These are phyloP conservation scores for Monosporascus ibericus DNA, from an alignment of 2,329 filamentous ascomycete genomes.

Conservation along the genomic window DNA sequence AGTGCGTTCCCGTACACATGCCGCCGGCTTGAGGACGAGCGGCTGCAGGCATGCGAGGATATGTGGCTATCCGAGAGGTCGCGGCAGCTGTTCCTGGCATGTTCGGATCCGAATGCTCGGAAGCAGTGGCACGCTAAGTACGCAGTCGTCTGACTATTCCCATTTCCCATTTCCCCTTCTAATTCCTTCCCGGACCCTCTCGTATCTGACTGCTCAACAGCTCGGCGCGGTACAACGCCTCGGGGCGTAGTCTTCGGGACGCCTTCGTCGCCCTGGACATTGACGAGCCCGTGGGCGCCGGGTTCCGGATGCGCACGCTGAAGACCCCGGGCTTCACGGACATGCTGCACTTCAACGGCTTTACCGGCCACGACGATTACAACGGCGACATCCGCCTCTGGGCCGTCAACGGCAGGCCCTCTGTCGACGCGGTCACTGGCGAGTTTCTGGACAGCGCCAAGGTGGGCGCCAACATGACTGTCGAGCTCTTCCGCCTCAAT, in stretches of 20 bases:
- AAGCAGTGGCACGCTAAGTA: constrained; percentile 22
- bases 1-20: constrained; percentile 24
- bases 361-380: constrained; percentile 22
- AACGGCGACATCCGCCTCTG: constrained; percentile 15
- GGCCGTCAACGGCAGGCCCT: constrained; percentile 20
- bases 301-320: constrained; percentile 18
- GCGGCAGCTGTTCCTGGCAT: constrained; percentile 25
- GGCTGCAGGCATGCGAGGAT: constrained; percentile 25
- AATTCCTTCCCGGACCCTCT: too few species aligned
- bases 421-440: constrained; percentile 16
- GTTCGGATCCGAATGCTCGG: constrained; percentile 15
- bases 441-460: constrained; percentile 6
- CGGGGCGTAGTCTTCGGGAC: constrained; percentile 24
- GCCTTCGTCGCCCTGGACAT: constrained; percentile 27
- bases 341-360: constrained; percentile 24
- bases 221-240: constrained; percentile 16
- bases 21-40: constrained; percentile 20
- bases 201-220: not conserved
- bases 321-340: constrained; percentile 22
- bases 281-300: constrained; percentile 17
- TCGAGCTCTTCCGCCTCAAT: constrained; percentile 13
- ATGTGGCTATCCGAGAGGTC: constrained; percentile 26
- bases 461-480: constrained; percentile 11
- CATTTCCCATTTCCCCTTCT: not conserved
- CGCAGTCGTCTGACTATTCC: not conserved